A percentile compares a stretch with the other conserved stretches of the same genome.
Evolutionary conservation across 208 protist species (phyloP).

Genomic region (Acanthamoeba triangularis): DNA sequence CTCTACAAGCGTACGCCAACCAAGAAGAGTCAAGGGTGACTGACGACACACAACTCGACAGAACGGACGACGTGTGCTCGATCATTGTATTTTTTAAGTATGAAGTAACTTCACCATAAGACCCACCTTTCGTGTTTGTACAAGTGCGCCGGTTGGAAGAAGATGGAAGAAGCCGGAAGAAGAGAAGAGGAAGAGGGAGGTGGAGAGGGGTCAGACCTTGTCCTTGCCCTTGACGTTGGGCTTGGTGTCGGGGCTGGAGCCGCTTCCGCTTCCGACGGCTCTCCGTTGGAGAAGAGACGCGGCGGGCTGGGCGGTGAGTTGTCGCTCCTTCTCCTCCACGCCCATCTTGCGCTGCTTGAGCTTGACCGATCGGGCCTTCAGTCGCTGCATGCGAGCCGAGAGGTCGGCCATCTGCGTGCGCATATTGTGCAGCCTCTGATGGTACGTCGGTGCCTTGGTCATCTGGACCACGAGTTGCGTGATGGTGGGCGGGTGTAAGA

Average conservation of each 20-base stretch:
- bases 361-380: constrained; percentile 54
- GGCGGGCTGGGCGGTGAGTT: constrained; percentile 68
- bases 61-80: no score
- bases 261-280: not conserved
- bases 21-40: not conserved
- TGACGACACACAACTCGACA: not conserved
- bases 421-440: constrained; percentile 57
- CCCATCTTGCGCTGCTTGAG: constrained; percentile 66
- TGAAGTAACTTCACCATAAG: not conserved
- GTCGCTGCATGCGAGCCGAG: constrained; percentile 36
- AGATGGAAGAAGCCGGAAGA: not conserved
- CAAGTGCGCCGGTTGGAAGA: not conserved
- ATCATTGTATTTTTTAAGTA: not conserved
- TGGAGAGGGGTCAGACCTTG: not conserved
- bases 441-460: constrained; percentile 31
- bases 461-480: not conserved
- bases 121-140: not conserved
- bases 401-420: constrained; percentile 33
- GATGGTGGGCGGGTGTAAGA: not conserved
- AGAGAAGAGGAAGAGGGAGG: not conserved
- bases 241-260: not conserved
- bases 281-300: constrained; percentile 41
- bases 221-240: not conserved
- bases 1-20: constrained; percentile 7
- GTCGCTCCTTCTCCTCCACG: constrained; percentile 71